Conservation (phyloP, 345 rosid species). For the Eucalyptus erythrocorys region DNA sequence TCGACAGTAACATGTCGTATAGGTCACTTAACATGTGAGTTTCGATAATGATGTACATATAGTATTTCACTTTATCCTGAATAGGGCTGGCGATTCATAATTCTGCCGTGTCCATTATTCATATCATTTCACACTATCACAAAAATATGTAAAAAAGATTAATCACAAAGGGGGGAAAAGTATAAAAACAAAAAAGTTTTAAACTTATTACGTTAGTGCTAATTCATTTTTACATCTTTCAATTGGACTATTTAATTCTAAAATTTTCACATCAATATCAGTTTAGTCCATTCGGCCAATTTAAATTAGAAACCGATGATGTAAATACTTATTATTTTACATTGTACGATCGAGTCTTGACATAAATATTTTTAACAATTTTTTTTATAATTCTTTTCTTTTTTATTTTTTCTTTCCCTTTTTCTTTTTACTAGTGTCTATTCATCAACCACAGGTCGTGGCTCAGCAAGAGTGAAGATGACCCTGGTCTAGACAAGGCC, state of each 20-base stretch:
- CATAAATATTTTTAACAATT: too few species aligned
- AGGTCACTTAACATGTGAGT: not conserved
- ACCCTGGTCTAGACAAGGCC: not conserved
- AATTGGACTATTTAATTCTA: not conserved
- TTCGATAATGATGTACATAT: not conserved
- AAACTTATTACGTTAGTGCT: fast-evolving
- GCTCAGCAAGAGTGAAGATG: fast-evolving
- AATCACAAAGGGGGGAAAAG: not conserved
- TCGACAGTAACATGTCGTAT: not conserved
- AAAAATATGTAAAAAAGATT: not conserved
- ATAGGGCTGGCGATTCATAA: not conserved
- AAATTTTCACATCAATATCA: not conserved
- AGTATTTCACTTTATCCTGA: not conserved
- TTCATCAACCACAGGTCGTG: fast-evolving
- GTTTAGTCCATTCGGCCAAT: fast-evolving
- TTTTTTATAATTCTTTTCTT: too few species aligned
- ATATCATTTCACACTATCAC: not conserved
- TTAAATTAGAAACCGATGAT: too few species aligned
- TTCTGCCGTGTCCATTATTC: fast-evolving
- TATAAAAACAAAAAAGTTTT: too few species aligned
- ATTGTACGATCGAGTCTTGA: fast-evolving
- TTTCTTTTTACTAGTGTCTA: too few species aligned
- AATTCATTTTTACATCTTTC: not conserved
- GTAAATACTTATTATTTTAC: too few species aligned
- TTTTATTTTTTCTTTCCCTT: too few species aligned